Evolutionary conservation across 345 rosid species (phyloP), one percentile per base, ranked within the genome.

Genomic region (Nasturtium officinale): DNA sequence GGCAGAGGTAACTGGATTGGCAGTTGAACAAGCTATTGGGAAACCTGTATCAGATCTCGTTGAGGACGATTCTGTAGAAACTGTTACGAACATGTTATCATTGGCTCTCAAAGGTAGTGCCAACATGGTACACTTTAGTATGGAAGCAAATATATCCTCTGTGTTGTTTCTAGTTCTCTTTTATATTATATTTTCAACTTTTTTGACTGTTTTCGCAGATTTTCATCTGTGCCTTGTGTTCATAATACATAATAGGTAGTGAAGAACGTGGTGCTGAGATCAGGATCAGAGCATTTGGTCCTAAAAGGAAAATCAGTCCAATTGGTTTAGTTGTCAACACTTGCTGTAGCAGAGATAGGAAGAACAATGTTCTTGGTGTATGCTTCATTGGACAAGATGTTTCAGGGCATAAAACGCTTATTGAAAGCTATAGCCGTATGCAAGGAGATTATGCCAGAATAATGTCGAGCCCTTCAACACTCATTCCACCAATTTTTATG

Each of bases 301-400:
- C 78, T 69, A 77, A 38, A 72, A 84, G 85, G 79, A 78, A 71
- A 65, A 73, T 70, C 29, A 82, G 86, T 68, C 92, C 94, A 21
- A 63, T 88, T 29, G 65, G 76, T 60, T 77, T 91, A 74, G 80
- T 86, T 40, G 88, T 87, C 67, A 91, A 85, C 76, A 86, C 90
- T 59, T 91, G 97, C 78, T 86, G 90, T 81, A 89, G 85, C 80
- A 82, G 87, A 70, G 94, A 86, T 67, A 51, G 63, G 11, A 67
- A 51, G 74, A 87, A 79, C 56, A 88, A 80, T 54, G 81, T 91
- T 60, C 83, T 75, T 54, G 96, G 97, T 33, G 80, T 89, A 57
- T 91, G 97, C 82, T 89, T 91, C 54, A 80, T 88, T 55, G 97
- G 87, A 61, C 96, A 91, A 83, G 97, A 91, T 79, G 71, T 88